Evolutionary conservation across 352 stramenopile species (phyloP), one percentile per base, ranked within the genome.

Genomic region (Elongisporangium undulatum): DNA sequence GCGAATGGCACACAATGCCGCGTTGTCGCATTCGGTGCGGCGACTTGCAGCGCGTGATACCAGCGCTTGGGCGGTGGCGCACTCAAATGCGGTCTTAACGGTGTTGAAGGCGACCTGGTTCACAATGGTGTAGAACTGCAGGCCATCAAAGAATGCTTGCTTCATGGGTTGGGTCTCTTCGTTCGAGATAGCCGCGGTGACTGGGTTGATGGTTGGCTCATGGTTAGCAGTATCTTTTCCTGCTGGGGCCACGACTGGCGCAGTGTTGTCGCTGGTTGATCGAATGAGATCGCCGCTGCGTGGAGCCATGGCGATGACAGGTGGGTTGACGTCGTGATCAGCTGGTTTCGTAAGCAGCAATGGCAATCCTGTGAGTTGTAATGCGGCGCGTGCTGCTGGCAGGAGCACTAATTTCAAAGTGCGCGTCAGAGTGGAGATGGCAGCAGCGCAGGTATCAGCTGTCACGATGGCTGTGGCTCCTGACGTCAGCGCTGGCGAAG

Each of bases 101-200:
- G 69, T 77, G 12, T 62, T 38, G 12, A 69, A 49, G 26, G 75
- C 72, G 3, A 89, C 67, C 34, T 71, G 62, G 34, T 56, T 77
- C 20, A 91, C 68, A n/a, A 71, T 68, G 13, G 72, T 61, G 69
- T 89, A 91, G 62, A 89, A 91, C 53, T 87, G 53, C n/a, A 91
- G 55, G 3, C 81, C 81, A 34, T 88, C 77, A 16, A 86, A 79
- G 49, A 83, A 63, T 51, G 70, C 57, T 26, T 49, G 59, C 24
- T 71, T 65, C 26, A 62, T 52, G 66, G 64, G 57, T 15, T 49
- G 54, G 0, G 61, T 24, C 16, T 68, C 58, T 16, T 24, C 61
- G 3, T 70, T 51, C 21, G 39, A 75, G 21, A 49, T 49, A 26
- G 54, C 29, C 9, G 45, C 19, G 20, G 58, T 29, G 15, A 52